Percentiles rank a stretch among this genome's conserved stretches.
These are phyloP conservation scores for Bryoglossum gracile DNA, from an alignment of 495 filamentous ascomycete genomes.

Conservation along the genomic window DNA sequence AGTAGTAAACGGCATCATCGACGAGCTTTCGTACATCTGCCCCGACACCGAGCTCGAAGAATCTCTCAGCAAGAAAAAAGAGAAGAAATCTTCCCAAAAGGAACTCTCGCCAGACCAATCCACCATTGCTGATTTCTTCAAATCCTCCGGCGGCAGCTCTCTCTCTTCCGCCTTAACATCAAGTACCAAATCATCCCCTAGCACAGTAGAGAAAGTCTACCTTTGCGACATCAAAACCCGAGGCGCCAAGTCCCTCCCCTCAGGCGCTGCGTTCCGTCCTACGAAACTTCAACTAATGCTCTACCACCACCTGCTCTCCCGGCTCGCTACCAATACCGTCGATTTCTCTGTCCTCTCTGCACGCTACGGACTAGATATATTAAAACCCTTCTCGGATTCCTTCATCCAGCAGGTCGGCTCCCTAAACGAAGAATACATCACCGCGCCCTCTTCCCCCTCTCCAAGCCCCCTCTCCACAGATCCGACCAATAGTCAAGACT, in stretches of 20 bases:
- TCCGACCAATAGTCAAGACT: conserved; percentile 29
- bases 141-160: conserved; percentile 1
- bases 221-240: conserved; percentile 88
- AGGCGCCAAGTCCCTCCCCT: conserved; percentile 51
- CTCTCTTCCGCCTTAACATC: conserved; percentile 15
- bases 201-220: conserved; percentile 52
- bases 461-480: conserved; percentile 27
- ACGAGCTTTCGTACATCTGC: conserved; percentile 72
- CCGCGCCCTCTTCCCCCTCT: conserved; percentile 29
- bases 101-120: conserved; percentile 44
- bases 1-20: conserved; percentile 83
- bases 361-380: conserved; percentile 60
- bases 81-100: conserved; percentile 3
- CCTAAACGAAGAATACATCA: conserved; percentile 38
- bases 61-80: conserved; percentile 46
- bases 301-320: conserved; percentile 79
- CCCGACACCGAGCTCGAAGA: conserved; percentile 65
- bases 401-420: conserved; percentile 74
- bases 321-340: conserved; percentile 63
- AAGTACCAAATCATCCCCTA: conserved; percentile 8
- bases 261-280: conserved; percentile 60
- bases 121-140: conserved; percentile 31
- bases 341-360: conserved; percentile 57
- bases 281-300: conserved; percentile 83
- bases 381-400: conserved; percentile 61